Base-by-base conservation (phyloP, 116 monocot genomes). In the Trichopus zeylanicus region DNA sequence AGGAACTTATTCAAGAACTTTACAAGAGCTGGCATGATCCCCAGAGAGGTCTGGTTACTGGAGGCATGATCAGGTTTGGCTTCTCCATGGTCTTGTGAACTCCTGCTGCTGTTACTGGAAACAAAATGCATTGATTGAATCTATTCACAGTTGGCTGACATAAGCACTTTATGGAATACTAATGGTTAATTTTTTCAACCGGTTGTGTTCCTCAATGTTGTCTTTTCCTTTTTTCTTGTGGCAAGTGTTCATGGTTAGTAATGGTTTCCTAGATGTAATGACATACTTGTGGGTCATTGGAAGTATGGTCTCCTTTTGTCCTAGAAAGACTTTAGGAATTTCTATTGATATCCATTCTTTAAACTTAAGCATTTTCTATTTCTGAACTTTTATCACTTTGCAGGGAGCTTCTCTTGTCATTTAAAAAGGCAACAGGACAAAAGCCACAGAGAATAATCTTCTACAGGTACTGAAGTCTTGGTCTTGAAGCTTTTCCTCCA, bases 361-460 rank as follows among this genome's bases (percentile, higher is more conserved):
- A 3, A 9, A 37, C 24, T 3, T 8, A 4, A 15, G 1, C 23
- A 32, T 49, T 57, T 42, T 1, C 34, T 56, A 20, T 24, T 32
- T 35, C 2, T 37, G 9, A 57, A 22, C n/a, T 21, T 55, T 24
- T 22, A 29, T 51, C 15, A 51, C 20, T 23, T 66, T 81, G 60
- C 67, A 91, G 91, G 61, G 91, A 91, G 61, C 83, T 82, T 37
- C 54, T 91, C 16, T 72, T 83, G 23, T 91, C 86, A 15, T 91
- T 91, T 67, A 73, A 79, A 56, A 85, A 79, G 31, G 71, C 81
- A n/a, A 91, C 82, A 19, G 82, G 79, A 29, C 71, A 81, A 64
- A 79, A 81, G 39, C 90, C 90, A 11, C 39, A 63, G 60, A 78
- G 85, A 58, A 91, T 91, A 56, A 85, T 91, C 51, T 85, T 91